A percentile compares a stretch with the other conserved stretches of the same genome.
Evolutionary conservation across 202 grass and related monocot species (phyloP).

Genomic region (Schoenoplectus triqueter): DNA sequence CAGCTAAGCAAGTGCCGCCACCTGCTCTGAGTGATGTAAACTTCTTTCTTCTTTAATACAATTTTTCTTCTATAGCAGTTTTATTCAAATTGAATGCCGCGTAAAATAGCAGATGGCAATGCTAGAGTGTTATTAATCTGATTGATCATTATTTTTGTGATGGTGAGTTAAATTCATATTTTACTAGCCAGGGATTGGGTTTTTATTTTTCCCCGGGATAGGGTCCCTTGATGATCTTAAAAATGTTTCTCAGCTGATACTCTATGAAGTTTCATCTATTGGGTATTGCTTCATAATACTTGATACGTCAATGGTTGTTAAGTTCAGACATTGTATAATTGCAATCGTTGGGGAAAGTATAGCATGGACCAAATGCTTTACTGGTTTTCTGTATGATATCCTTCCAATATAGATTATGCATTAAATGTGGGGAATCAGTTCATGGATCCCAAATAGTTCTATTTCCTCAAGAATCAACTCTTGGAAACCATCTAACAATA

Average conservation of each 20-base stretch:
- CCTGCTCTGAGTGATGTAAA: constrained; percentile 83
- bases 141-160: background rate
- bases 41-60: background rate
- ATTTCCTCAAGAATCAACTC: background rate
- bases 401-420: background rate
- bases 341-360: background rate
- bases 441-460: background rate
- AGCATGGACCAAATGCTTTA: background rate
- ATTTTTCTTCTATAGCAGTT: background rate
- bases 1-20: constrained; percentile 65
- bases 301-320: background rate
- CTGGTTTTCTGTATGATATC: background rate
- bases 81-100: background rate
- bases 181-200: background rate
- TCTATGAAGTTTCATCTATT: background rate
- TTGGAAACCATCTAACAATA: background rate
- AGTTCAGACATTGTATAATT: background rate
- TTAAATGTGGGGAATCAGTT: constrained; percentile 5
- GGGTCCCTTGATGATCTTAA: background rate
- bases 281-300: background rate
- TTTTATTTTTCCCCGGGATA: background rate
- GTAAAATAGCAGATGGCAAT: background rate
- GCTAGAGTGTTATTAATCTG: background rate
- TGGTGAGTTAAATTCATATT: background rate
- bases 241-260: background rate